A percentile compares a stretch with the other conserved stretches of the same genome.
phyloP scores from a whole-genome alignment of 177 flowering plant genomes.

The Tripterygium wilfordii region DNA sequence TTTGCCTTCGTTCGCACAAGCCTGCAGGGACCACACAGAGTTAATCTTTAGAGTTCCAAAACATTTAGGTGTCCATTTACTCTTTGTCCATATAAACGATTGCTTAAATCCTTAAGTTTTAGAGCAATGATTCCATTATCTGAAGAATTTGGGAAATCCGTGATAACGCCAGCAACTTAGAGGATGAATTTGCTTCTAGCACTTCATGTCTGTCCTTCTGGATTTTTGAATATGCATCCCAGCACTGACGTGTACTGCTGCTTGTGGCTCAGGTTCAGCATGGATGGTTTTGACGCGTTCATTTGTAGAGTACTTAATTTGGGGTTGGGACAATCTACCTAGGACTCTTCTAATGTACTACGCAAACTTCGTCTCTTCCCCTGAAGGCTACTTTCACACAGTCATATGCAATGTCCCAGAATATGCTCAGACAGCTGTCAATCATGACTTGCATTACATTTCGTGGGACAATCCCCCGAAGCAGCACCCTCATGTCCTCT shows the following conservation, averaged over 20 bases:
- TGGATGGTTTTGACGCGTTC: slow-evolving; percentile 80
- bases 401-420: slow-evolving; percentile 75
- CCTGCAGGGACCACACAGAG: too few species aligned
- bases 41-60: too few species aligned
- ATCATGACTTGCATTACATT: slow-evolving; percentile 87
- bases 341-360: slow-evolving; percentile 93
- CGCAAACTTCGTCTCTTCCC: slow-evolving; percentile 85
- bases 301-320: slow-evolving; percentile 67
- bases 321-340: slow-evolving; percentile 97
- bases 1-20: too few species aligned
- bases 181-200: too few species aligned
- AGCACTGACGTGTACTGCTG: not conserved
- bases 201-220: too few species aligned
- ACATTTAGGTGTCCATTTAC: too few species aligned
- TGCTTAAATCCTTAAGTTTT: too few species aligned
- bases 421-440: slow-evolving; percentile 49
- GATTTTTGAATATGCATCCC: not conserved
- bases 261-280: slow-evolving; percentile 70
- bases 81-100: too few species aligned
- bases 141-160: too few species aligned
- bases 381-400: slow-evolving; percentile 89
- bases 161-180: too few species aligned
- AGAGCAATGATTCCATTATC: too few species aligned
- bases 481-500: slow-evolving; percentile 78
- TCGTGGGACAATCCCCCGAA: slow-evolving; percentile 84